A percentile compares a stretch with the other conserved stretches of the same genome.
These are phyloP conservation scores for Paramecium caudatum DNA, from an alignment of 73 alveolate species.

Conservation along the genomic window DNA sequence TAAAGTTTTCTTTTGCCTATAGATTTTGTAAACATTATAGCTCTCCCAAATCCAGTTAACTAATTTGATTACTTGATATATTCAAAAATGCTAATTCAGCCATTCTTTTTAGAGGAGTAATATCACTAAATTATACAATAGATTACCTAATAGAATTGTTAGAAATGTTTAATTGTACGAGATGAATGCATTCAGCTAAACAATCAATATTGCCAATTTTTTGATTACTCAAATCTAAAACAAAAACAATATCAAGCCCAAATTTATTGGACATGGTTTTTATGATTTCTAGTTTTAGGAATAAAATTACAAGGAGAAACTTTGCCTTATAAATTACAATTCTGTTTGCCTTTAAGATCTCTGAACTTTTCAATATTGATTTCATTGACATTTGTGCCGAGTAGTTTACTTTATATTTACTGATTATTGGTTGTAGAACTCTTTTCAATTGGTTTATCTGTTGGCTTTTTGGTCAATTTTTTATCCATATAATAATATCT, in stretches of 20 bases:
- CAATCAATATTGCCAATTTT: slow-evolving; percentile 8
- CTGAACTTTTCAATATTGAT: slow-evolving; percentile 26
- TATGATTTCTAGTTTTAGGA: neutral
- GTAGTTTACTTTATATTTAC: slow-evolving; percentile 17
- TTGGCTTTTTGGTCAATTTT: neutral
- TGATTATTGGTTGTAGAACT: slow-evolving; percentile 63
- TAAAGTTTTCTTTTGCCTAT: slow-evolving; percentile 26
- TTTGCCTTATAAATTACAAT: slow-evolving; percentile 25
- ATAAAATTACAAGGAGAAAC: neutral
- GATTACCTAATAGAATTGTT: slow-evolving; percentile 5
- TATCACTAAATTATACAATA: neutral
- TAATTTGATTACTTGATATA: slow-evolving; percentile 33
- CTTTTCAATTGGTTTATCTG: slow-evolving; percentile 26
- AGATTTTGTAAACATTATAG: neutral
- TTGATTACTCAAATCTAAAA: slow-evolving; percentile 42
- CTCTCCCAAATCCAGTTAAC: neutral
- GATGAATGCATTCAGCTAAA: slow-evolving; percentile 30
- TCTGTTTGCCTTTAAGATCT: neutral
- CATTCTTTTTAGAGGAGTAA: neutral
- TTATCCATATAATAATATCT: slow-evolving; percentile 16
- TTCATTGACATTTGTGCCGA: slow-evolving; percentile 35
- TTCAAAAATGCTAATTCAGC: slow-evolving; percentile 3
- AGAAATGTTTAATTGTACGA: neutral
- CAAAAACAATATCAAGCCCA: slow-evolving; percentile 3
- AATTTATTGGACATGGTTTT: slow-evolving; percentile 34